These are phyloP conservation scores for Neltuma alba DNA, from an alignment of 306 rosid genomes.

Conservation along the genomic window DNA sequence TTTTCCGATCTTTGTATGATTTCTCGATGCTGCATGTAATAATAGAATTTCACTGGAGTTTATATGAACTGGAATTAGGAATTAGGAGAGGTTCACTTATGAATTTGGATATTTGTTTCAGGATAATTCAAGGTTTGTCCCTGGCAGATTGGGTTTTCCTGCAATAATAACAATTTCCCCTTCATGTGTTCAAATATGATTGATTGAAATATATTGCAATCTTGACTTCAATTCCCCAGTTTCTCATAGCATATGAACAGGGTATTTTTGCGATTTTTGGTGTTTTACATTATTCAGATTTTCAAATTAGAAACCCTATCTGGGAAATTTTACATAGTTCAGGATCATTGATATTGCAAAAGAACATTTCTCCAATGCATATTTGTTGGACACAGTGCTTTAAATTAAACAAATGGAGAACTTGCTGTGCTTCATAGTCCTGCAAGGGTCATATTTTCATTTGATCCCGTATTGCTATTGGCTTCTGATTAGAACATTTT, in stretches of 20 bases:
- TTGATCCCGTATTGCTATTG: not conserved
- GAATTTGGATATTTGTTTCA: not conserved
- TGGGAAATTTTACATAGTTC: not conserved
- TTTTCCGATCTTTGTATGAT: slow-evolving; percentile 8
- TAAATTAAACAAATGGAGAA: slow-evolving; percentile 6
- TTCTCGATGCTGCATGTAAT: not conserved
- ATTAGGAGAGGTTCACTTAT: slow-evolving; percentile 10
- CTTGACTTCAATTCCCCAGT: not conserved
- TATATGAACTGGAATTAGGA: slow-evolving; percentile 33
- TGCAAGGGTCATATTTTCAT: not conserved
- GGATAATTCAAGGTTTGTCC: slow-evolving; percentile 16
- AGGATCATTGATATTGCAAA: not conserved
- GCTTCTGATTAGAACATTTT: slow-evolving; percentile 25
- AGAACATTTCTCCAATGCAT: not conserved
- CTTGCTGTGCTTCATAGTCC: slow-evolving; percentile 3
- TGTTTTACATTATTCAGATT: not conserved
- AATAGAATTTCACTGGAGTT: slow-evolving; percentile 9
- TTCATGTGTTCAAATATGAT: not conserved
- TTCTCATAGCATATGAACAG: slow-evolving; percentile 7
- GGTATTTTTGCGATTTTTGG: not conserved
- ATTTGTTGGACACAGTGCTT: slow-evolving; percentile 15
- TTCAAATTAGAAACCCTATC: not conserved
- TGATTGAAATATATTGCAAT: slow-evolving; percentile 1
- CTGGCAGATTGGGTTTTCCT: slow-evolving; percentile 7
- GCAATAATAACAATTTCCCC: not conserved